Evolutionary conservation across 345 rosid species (phyloP).

Genomic region (Combretum micranthum): DNA sequence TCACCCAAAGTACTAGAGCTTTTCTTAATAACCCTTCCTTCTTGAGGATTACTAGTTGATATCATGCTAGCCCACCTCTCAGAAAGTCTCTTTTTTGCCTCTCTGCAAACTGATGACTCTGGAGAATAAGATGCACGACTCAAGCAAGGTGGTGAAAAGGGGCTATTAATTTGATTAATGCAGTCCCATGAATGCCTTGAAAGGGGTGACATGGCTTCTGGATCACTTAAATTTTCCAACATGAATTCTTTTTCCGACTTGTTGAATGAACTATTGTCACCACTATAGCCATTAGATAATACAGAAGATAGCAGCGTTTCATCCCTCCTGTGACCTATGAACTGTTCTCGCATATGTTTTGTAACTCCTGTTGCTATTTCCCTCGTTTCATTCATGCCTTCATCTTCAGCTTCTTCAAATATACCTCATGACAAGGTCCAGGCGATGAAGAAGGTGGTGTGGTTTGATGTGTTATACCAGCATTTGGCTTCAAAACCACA

Average conservation of each 20-base stretch:
- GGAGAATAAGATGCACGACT: conserved; percentile 69
- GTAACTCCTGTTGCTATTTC: conserved; percentile 62
- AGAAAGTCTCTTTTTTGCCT: conserved; percentile 56
- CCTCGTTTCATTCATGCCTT: conserved; percentile 43
- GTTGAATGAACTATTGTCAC: conserved; percentile 73
- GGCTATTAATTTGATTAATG: conserved; percentile 57
- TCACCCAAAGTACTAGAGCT: conserved; percentile 86
- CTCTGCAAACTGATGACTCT: conserved; percentile 50
- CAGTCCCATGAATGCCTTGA: conserved; percentile 92
- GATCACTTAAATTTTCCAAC: conserved; percentile 54
- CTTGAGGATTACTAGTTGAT: conserved; percentile 47
- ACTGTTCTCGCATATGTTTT: conserved; percentile 38
- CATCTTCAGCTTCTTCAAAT: conserved; percentile 46
- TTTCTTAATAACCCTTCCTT: conserved; percentile 35
- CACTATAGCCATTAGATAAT: conserved; percentile 66
- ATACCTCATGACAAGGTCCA: conserved; percentile 24
- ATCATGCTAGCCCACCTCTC: conserved; percentile 97
- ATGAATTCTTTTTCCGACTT: conserved; percentile 52
- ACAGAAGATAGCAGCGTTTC: conserved; percentile 78
- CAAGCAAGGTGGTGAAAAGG: conserved; percentile 60
- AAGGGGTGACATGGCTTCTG: conserved; percentile 64
- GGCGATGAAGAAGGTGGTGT: conserved; percentile 45
- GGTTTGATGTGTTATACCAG: conserved; percentile 47
- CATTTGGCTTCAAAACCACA: conserved; percentile 86
- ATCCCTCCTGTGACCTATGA: conserved; percentile 62